Base-by-base conservation (phyloP, 148 eudicot species). In the Rhododendron simsii region DNA sequence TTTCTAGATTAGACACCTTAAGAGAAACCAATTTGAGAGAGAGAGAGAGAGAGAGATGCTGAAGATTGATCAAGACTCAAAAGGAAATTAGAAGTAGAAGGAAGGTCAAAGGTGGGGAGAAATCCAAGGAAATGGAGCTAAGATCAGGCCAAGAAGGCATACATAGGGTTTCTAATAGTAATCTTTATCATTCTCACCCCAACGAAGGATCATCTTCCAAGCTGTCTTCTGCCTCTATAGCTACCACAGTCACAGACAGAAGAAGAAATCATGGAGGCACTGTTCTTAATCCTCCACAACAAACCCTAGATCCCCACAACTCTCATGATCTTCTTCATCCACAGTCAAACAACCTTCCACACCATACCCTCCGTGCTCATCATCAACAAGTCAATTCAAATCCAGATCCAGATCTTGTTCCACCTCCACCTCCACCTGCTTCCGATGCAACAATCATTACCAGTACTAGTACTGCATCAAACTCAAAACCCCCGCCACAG, bases 301-400 rank as follows among this genome's bases (percentile, higher is more conserved):
- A 84, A 81, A 85, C 90, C 85, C 87, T 86, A 84, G 89, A 85
- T 84, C 86, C 50, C 37, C 84, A 59, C 48, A 78, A n/a, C 23
- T 81, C 69, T 9, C 30, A 3, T 81, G 28, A 39, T 55, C 84
- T 39, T 59, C 79, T 26, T 53, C 86, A 67, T 6, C 84, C 3
- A 13, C 80, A 18, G n/a, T 57, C 73, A 20, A 69, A 83, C 63
- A 47, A 11, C 44, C 76, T 59, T 7, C 84, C 28, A 5, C 78
- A 28, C 3, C 76, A 59, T 41, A 41, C 45, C 45, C 45, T 6
- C 45, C 45, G 45, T 41, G 45, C 45, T 41, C 8, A 41, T 6
- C 78, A 69, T 13, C n/a, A 13, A 28, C 84, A 20, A 57, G 20
- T 16, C 55, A 51, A 5, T 57, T 11, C 76, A 71, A 50, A 75